Base-by-base conservation (phyloP, 225 moss, liverwort and hornwort species). In the Bryoerythrophyllum caledonicum region DNA sequence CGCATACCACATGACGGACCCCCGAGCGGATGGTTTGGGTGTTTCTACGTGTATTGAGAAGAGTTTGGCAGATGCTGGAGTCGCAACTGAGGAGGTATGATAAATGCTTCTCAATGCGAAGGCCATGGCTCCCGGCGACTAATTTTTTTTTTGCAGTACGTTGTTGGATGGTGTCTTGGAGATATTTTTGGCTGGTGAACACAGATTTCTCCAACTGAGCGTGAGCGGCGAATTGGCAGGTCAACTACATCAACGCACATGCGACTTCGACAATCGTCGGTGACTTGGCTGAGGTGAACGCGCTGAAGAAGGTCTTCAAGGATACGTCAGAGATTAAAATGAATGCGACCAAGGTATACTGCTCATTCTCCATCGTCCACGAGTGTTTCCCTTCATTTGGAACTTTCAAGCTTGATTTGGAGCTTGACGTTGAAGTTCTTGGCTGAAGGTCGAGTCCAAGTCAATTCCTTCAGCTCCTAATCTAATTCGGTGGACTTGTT, bases 1-100 rank as follows among this genome's bases (percentile, higher is more conserved):
- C 61, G 97, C 97, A 27, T 94, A 97, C 74, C 97, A 97, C 75
- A 97, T 97, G 97, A 97, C 96, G 27, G 96, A 97, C 75, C 96
- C 96, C 69, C 92, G 97, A 37, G 88, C 97, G 25, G 97, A 97
- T 81, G 94, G 97, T 19, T 85, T 97, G 83, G 97, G 97, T 70
- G 97, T 97, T 46, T 97, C 94, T 12, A 71, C 97, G 30, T 97
- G 97, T 75, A 97, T 97, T 38, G 81, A 90, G 21, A 94, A 84
- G 85, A 97, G 97, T 82, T 89, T 97, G 51, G 77, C 86, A 82
- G 97, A 97, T 78, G 90, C 97, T 9, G 91, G 97, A 65, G 97
- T 97, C 8, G 81, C 94, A 12, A 79, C 91, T 23, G 94, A 94
- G 82, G 97, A 97, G 93, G 96, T 94, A 81, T 58, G 68, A 34